phyloP scores from a whole-genome alignment of 208 protist genomes.

The Crithidia sp. region DNA sequence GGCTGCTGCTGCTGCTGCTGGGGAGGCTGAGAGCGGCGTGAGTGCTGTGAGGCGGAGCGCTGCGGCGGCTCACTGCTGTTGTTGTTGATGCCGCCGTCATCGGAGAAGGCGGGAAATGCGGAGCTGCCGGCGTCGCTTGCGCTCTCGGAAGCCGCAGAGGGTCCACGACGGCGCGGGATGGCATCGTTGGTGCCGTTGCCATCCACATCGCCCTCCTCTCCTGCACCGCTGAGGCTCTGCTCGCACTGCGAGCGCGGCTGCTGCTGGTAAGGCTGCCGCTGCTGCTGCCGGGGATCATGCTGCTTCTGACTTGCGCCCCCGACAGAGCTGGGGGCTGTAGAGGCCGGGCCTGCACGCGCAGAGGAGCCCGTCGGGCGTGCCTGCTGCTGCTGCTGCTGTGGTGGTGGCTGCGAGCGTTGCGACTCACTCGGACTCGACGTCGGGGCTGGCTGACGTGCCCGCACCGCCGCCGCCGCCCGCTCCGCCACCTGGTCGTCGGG shows the following conservation, averaged over 20 bases:
- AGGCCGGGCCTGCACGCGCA: not conserved
- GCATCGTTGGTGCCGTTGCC: not conserved
- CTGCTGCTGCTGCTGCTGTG: conserved; percentile 2
- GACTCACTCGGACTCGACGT: conserved; percentile 3
- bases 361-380: not conserved
- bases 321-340: not conserved
- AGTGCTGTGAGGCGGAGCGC: not conserved
- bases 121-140: not conserved
- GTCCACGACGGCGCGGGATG: conserved; percentile 13
- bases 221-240: not conserved
- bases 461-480: not conserved
- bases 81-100: not conserved
- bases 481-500: conserved; percentile 1
- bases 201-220: not conserved
- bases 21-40: not conserved
- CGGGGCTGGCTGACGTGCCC: conserved; percentile 2
- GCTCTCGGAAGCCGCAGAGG: conserved; percentile 5
- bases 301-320: not conserved
- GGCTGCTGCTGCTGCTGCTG: conserved; percentile 12
- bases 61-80: not conserved
- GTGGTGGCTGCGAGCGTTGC: not conserved
- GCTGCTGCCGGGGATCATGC: not conserved
- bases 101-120: not conserved
- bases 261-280: not conserved
- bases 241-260: not conserved